Percentiles rank a stretch among this genome's conserved stretches.
phyloP scores from a whole-genome alignment of 202 grass and related monocot genomes.

The Zizania palustris region DNA sequence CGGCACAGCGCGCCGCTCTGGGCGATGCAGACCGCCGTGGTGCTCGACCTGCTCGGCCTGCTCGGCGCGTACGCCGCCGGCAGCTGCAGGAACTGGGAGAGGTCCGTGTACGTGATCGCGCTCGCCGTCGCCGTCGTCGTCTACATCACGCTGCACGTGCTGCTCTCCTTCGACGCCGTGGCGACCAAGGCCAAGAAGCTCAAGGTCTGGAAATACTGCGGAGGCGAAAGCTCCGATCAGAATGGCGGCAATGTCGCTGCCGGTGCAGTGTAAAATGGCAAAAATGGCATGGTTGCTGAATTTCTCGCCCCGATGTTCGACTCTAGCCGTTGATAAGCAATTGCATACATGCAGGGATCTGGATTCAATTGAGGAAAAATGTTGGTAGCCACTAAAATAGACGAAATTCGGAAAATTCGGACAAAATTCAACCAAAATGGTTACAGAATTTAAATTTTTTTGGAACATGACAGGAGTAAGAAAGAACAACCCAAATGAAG shows the following conservation, averaged over 20 bases:
- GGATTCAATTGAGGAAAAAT: no score
- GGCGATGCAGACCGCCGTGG: conserved; percentile 46
- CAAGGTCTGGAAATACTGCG: not conserved
- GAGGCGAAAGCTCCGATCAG: not conserved
- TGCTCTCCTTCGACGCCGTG: conserved; percentile 10
- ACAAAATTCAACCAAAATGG: no score
- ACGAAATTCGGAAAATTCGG: no score
- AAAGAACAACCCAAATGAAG: no score
- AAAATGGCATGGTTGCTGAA: not conserved
- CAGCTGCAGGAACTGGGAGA: conserved; percentile 34
- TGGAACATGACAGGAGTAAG: no score
- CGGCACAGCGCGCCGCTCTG: not conserved
- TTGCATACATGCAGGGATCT: not conserved
- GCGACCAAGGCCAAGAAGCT: not conserved
- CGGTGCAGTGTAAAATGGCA: not conserved
- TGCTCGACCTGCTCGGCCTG: conserved; percentile 45
- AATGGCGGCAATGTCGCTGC: not conserved
- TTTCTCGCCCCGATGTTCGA: not conserved
- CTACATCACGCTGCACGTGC: conserved; percentile 32
- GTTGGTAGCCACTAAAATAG: no score
- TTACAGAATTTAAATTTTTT: no score
- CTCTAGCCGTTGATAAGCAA: not conserved
- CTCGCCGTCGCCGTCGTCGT: conserved; percentile 38
- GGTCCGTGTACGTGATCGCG: conserved; percentile 40
- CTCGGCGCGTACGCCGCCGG: conserved; percentile 50